Evolutionary conservation across 768 basidiomycete species (phyloP).

Genomic region (Pisolithus orientalis): DNA sequence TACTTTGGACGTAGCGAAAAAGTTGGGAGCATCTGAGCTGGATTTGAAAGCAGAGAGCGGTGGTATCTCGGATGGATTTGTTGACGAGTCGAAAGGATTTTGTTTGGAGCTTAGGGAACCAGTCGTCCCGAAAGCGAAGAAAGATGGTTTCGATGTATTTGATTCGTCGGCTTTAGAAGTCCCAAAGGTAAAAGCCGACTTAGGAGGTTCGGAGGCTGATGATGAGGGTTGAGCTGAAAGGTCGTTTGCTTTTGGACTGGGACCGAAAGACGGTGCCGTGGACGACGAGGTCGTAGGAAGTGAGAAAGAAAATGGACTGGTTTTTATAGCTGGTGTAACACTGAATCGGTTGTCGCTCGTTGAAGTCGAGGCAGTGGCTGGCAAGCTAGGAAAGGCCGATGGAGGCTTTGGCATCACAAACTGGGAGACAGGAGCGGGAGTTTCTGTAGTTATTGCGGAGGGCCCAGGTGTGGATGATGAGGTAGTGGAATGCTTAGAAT

Average conservation of each 20-base stretch:
- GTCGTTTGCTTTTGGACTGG: conserved; percentile 16
- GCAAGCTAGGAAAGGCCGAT: conserved; percentile 31
- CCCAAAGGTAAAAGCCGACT: conserved; percentile 25
- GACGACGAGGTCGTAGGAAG: conserved; percentile 12
- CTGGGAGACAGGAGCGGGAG: conserved; percentile 1
- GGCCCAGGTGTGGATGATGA: conserved; percentile 7
- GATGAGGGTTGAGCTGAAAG: conserved; percentile 5
- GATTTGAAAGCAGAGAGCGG: conserved; percentile 12
- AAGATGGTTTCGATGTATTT: conserved; percentile 5
- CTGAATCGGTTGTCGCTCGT: conserved; percentile 16
- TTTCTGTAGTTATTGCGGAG: conserved; percentile 8
- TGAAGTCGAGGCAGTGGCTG: conserved; percentile 9
- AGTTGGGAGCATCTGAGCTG: conserved; percentile 10
- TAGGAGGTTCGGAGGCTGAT: conserved; percentile 15
- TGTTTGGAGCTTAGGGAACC: conserved; percentile 1
- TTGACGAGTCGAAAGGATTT: conserved; percentile 1
- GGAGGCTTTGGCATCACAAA: conserved; percentile 35
- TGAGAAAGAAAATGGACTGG: conserved; percentile 21
- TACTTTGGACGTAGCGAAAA: conserved; percentile 17
- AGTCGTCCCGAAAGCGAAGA: conserved; percentile 16
- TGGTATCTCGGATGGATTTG: conserved; percentile 8
- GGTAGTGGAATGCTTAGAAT: conserved; percentile 11
- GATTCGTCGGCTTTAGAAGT: conserved; percentile 7
- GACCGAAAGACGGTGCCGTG: conserved; percentile 15
- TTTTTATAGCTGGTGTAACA: conserved; percentile 1